These are phyloP conservation scores for Colletotrichum sp. DNA, from an alignment of 2,329 filamentous ascomycete genomes.

Conservation along the genomic window DNA sequence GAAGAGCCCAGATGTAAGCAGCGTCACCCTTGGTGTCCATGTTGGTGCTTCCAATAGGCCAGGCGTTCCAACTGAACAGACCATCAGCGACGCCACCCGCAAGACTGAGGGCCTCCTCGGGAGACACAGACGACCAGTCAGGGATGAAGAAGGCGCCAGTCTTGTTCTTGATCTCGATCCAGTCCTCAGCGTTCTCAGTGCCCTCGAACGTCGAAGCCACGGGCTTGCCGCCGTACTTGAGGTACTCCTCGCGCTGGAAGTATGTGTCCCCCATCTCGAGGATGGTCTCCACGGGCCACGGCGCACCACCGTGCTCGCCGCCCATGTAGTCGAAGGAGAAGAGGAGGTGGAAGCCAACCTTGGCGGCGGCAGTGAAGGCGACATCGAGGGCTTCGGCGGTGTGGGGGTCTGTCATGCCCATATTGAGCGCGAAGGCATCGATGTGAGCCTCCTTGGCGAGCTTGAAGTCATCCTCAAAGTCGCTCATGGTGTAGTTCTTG, in stretches of 20 bases:
- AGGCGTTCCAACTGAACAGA: slow-evolving; percentile 41
- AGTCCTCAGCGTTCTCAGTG: slow-evolving; percentile 42
- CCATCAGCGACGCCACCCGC: slow-evolving; percentile 32
- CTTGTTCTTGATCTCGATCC: slow-evolving; percentile 44
- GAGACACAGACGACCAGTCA: slow-evolving; percentile 45
- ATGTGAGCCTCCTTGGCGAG: slow-evolving; percentile 44
- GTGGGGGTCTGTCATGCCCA: slow-evolving; percentile 8
- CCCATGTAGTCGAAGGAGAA: slow-evolving; percentile 38
- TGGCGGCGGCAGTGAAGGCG: slow-evolving; percentile 20
- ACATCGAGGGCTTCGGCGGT: slow-evolving; percentile 3
- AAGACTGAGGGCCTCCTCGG: slow-evolving; percentile 22
- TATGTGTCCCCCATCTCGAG: slow-evolving; percentile 11
- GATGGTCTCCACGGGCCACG: slow-evolving; percentile 17
- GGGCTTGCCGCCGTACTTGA: slow-evolving; percentile 31
- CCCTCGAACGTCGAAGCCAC: slow-evolving; percentile 52
- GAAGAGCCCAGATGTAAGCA: slow-evolving; percentile 19
- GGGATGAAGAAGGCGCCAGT: slow-evolving; percentile 49
- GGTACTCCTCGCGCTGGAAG: slow-evolving; percentile 16
- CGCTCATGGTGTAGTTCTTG: slow-evolving; percentile 33
- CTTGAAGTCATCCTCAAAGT: slow-evolving; percentile 53
- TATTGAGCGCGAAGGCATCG: slow-evolving; percentile 31
- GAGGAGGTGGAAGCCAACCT: slow-evolving; percentile 31
- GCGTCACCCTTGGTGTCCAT: slow-evolving; percentile 24
- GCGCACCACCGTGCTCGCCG: slow-evolving; percentile 21
- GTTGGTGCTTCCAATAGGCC: slow-evolving; percentile 33